Evolutionary conservation across 192 early-diverging fungal species (phyloP).

Genomic region (Umbelopsis ramanniana): DNA sequence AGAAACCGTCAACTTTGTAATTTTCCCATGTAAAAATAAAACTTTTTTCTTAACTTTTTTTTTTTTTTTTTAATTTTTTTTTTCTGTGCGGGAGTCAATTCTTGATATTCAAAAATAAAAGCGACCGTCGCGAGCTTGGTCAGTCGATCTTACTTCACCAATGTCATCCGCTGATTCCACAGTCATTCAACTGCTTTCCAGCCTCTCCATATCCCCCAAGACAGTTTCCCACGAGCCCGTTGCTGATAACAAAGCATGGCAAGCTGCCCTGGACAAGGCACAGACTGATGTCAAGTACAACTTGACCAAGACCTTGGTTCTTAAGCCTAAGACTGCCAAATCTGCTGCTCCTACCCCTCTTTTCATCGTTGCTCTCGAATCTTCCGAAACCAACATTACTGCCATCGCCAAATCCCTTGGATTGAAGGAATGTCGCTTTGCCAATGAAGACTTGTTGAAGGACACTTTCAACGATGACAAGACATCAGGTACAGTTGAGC

Average conservation of each 20-base stretch:
- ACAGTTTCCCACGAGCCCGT: conserved; percentile 59
- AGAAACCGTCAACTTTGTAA: conserved; percentile 5
- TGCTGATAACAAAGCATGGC: conserved; percentile 63
- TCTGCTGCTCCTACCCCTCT: conserved; percentile 63
- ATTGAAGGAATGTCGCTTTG: conserved; percentile 77
- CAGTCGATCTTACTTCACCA: background rate
- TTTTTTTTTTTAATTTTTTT: conserved; percentile 5
- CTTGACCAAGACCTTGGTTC: conserved; percentile 75
- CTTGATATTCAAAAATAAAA: background rate
- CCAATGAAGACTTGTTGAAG: conserved; percentile 67
- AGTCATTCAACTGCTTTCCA: conserved; percentile 25
- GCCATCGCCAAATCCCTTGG: conserved; percentile 56
- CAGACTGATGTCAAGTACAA: conserved; percentile 30
- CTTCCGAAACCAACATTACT: conserved; percentile 55
- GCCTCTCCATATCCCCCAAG: conserved; percentile 37
- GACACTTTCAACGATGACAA: conserved; percentile 54
- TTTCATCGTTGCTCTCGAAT: conserved; percentile 63
- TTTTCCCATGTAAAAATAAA: conserved; percentile 22
- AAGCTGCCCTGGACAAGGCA: conserved; percentile 41
- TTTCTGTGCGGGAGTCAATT: background rate
- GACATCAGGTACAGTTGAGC: conserved; percentile 66
- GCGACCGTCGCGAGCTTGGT: background rate
- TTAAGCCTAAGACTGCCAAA: conserved; percentile 81
- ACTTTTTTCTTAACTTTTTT: background rate
- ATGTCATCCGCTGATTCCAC: conserved; percentile 18